Evolutionary conservation across 2,329 filamentous ascomycete species (phyloP), one percentile per base, ranked within the genome.

Genomic region (Verticillium tricorpus): DNA sequence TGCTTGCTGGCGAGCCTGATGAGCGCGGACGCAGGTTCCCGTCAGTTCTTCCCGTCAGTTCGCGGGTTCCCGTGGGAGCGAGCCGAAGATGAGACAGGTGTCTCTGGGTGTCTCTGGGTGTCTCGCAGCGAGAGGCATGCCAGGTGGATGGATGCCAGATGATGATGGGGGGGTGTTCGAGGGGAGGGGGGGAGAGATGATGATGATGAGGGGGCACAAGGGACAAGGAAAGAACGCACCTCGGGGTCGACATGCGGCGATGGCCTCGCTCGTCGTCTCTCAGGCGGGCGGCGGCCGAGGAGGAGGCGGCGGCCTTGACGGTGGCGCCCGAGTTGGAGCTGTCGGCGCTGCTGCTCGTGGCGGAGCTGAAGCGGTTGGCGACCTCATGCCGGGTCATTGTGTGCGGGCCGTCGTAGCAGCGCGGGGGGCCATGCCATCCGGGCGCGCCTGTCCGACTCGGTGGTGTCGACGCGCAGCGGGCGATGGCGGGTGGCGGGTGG

Each of bases 331-430:
- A 90, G 69, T 84, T 83, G 76, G 83, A 85, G 78, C 87, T 90
- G 69, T 86, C 83, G 70, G 84, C 85, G 77, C 84, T 86, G 67
- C 84, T 84, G 81, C 85, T 87, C 77, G 85, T 85, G 67, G 82
- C 78, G 66, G 87, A 88, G 78, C 83, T 87, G 82, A 89, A 84
- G 77, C 87, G 88, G 76, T 81, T 80, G 70, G 77, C 76, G 70
- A 79, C 78, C 73, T 90, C 87, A 79, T 88, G 85, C 76, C 83
- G 85, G 77, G 87, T 85, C 89, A 91, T 91, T 76, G 77, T 85
- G 76, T 75, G 76, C 73, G 69, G 66, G 69, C 69, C 69, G 70
- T 72, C 67, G 69, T 61, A 60, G 52, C 35, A 61, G 59, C 56
- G 62, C 61, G 57, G n/a, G 61, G 57, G 59, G 62, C 61, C 63